phyloP scores from a whole-genome alignment of 495 filamentous ascomycete species.

The Poronia punctata region DNA sequence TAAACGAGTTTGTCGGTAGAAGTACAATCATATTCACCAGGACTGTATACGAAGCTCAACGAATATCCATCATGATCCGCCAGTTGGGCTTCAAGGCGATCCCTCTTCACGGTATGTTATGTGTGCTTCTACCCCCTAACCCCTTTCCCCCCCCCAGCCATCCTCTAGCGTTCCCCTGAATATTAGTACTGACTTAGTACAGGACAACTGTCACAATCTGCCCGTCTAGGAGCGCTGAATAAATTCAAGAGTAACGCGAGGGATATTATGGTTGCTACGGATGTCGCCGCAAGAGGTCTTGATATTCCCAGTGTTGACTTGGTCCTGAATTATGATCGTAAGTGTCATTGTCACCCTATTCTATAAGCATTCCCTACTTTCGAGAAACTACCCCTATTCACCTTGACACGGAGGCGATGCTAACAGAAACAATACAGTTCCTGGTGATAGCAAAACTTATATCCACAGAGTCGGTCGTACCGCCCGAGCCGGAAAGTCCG shows the following conservation, averaged over 20 bases:
- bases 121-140: neutral
- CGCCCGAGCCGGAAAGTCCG: constrained; percentile 79
- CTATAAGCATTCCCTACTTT: neutral
- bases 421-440: constrained; percentile 12
- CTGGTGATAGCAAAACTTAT: constrained; percentile 66
- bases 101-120: constrained; percentile 72
- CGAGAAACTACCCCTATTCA: neutral
- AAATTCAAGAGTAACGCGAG: constrained; percentile 70
- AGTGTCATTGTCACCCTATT: neutral
- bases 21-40: constrained; percentile 82
- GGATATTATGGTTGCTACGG: constrained; percentile 88
- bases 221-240: constrained; percentile 74
- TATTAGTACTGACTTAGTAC: neutral
- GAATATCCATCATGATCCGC: constrained; percentile 73
- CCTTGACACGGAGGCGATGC: neutral
- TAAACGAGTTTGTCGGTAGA: constrained; percentile 80
- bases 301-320: constrained; percentile 91
- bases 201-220: constrained; percentile 62
- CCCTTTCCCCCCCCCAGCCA: neutral
- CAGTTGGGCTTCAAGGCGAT: constrained; percentile 74
- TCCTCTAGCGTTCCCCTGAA: neutral
- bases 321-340: constrained; percentile 73
- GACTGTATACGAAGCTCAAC: constrained; percentile 87
- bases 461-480: constrained; percentile 94
- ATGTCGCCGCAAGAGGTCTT: constrained; percentile 88